Evolutionary conservation across 331 rosid genomes (phyloP).

Genomic region (Acacia pycnantha): DNA sequence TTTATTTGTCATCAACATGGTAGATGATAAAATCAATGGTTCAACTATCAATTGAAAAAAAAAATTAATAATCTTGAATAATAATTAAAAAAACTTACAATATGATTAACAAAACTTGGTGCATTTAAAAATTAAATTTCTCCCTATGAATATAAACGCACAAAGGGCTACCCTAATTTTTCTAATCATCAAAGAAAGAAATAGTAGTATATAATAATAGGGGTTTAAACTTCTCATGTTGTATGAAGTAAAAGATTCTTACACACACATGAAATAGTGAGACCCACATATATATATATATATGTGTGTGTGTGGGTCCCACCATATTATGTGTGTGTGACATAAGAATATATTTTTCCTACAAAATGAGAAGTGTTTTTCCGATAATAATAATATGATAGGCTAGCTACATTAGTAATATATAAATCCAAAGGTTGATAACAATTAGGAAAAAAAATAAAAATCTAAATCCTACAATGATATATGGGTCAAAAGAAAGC

Average conservation of each 20-base stretch:
- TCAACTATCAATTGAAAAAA: background rate
- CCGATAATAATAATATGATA: background rate
- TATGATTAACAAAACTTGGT: background rate
- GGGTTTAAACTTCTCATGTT: too few relatives aligned
- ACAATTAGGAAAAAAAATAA: too few relatives aligned
- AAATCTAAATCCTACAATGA: background rate
- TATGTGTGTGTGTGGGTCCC: too few relatives aligned
- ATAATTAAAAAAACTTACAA: background rate
- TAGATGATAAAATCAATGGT: background rate
- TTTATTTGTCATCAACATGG: too few relatives aligned
- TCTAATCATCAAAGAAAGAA: too few relatives aligned
- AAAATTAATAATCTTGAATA: too few relatives aligned
- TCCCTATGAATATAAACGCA: background rate
- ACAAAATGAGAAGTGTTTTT: too few relatives aligned
- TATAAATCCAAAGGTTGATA: background rate
- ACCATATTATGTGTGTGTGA: too few relatives aligned
- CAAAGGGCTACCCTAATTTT: background rate
- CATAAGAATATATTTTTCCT: too few relatives aligned
- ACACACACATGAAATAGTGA: too few relatives aligned
- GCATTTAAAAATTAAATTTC: background rate
- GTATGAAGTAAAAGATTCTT: too few relatives aligned
- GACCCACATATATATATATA: too few relatives aligned
- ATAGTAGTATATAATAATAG: background rate
- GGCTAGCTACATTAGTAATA: background rate
- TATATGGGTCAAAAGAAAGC: slow-evolving; percentile 5